Conservation (phyloP, 345 rosid genomes). For the Cardiospermum halicacabum region DNA sequence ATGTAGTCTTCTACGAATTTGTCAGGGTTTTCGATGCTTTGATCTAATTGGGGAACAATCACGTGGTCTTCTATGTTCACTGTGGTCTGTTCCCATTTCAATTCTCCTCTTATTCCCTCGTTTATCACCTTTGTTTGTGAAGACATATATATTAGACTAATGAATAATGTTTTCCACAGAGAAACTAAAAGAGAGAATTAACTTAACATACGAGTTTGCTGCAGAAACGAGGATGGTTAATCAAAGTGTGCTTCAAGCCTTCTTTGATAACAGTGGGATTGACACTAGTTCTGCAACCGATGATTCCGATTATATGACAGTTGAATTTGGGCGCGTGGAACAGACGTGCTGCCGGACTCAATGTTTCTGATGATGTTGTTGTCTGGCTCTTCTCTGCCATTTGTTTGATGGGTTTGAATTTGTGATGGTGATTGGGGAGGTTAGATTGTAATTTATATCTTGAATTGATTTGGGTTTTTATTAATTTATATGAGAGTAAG, state of each 20-base stretch:
- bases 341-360: slow-evolving; percentile 46
- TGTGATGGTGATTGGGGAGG: too few relatives aligned
- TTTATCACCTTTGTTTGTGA: too few relatives aligned
- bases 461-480: too few relatives aligned
- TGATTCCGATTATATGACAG: slow-evolving; percentile 30
- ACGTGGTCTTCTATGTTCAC: slow-evolving; percentile 59
- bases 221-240: slow-evolving; percentile 84
- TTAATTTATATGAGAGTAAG: too few relatives aligned
- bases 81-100: slow-evolving; percentile 48
- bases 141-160: too few relatives aligned
- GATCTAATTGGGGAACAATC: slow-evolving; percentile 36
- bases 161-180: too few relatives aligned
- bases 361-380: slow-evolving; percentile 5
- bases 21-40: slow-evolving; percentile 37
- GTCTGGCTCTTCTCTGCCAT: slow-evolving; percentile 1
- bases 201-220: slow-evolving; percentile 46
- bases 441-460: too few relatives aligned
- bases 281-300: slow-evolving; percentile 40
- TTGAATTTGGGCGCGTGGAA: slow-evolving; percentile 42
- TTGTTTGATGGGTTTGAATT: too few relatives aligned
- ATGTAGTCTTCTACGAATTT: slow-evolving; percentile 59
- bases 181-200: neutral
- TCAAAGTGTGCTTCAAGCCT: slow-evolving; percentile 47
- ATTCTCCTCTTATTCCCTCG: too few relatives aligned
- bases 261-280: slow-evolving; percentile 36